These are phyloP conservation scores for Narthecium ossifragum DNA, from an alignment of 106 monocot genomes.

Conservation along the genomic window DNA sequence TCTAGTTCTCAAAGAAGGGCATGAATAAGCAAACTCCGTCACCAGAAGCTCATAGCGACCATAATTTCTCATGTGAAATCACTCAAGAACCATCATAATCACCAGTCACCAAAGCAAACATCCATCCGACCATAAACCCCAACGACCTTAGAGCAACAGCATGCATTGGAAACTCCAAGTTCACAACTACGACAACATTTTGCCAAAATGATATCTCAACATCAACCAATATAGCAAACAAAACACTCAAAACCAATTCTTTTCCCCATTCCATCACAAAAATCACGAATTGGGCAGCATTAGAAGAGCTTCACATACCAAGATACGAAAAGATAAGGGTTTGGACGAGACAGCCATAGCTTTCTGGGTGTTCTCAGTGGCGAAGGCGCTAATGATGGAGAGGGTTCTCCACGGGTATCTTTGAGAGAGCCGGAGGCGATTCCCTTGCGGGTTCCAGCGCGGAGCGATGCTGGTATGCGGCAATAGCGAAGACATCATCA, in stretches of 20 bases:
- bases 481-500: neutral
- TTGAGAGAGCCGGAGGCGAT: neutral
- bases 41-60: too few species aligned
- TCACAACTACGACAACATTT: neutral
- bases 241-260: neutral
- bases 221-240: neutral
- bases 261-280: too few species aligned
- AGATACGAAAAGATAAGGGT: conserved; percentile 5
- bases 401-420: neutral
- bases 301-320: neutral
- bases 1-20: too few species aligned
- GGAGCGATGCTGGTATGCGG: neutral
- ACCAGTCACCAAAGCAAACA: too few species aligned
- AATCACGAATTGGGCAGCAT: neutral
- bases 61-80: too few species aligned
- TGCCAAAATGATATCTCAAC: neutral
- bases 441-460: neutral
- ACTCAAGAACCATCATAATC: too few species aligned
- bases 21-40: too few species aligned
- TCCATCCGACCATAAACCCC: neutral
- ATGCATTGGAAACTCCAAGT: neutral
- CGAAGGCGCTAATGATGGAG: neutral
- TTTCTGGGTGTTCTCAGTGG: conserved; percentile 4
- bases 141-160: neutral
- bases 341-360: neutral